A percentile compares a stretch with the other conserved stretches of the same genome.
These are phyloP conservation scores for Edaphochlamys debaryana DNA, from an alignment of 139 green algal species.

Conservation along the genomic window DNA sequence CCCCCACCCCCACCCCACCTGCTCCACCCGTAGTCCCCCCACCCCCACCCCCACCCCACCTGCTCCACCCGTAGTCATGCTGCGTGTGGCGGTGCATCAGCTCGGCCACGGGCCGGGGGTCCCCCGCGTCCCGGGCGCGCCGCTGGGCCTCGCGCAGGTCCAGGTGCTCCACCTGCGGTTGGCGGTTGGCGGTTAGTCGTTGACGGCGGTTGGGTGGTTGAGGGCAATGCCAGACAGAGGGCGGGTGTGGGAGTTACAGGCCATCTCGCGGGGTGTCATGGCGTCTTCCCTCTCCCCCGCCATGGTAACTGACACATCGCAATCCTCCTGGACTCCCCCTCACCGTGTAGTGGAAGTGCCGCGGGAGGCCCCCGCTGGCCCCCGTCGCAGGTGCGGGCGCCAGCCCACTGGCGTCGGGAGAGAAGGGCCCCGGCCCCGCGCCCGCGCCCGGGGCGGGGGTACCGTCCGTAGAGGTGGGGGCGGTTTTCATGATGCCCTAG, in stretches of 20 bases:
- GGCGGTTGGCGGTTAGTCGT: neutral
- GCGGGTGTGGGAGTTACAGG: too few relatives aligned
- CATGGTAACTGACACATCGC: too few relatives aligned
- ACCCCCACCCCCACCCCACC: neutral
- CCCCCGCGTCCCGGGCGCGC: constrained; percentile 8
- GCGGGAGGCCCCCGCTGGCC: neutral
- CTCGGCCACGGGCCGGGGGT: constrained; percentile 36
- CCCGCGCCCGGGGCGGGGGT: neutral
- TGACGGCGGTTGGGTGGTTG: too few relatives aligned
- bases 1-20: too few relatives aligned
- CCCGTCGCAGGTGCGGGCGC: too few relatives aligned
- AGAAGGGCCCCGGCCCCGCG: too few relatives aligned
- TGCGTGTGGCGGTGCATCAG: constrained; percentile 44
- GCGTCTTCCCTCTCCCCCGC: too few relatives aligned
- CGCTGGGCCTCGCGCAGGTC: constrained; percentile 46
- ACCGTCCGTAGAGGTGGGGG: neutral
- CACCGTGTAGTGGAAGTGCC: constrained; percentile 43
- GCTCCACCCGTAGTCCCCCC: too few relatives aligned
- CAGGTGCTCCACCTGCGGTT: constrained; percentile 43
- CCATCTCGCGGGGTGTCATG: too few relatives aligned
- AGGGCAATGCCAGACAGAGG: too few relatives aligned
- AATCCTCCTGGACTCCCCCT: too few relatives aligned
- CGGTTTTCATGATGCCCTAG: constrained; percentile 33
- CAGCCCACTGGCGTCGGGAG: too few relatives aligned
- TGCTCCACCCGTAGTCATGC: constrained; percentile 65